These are phyloP conservation scores for Cryptococcus jaspeensis DNA, from an alignment of 1,284 basidiomycete species.

Conservation along the genomic window DNA sequence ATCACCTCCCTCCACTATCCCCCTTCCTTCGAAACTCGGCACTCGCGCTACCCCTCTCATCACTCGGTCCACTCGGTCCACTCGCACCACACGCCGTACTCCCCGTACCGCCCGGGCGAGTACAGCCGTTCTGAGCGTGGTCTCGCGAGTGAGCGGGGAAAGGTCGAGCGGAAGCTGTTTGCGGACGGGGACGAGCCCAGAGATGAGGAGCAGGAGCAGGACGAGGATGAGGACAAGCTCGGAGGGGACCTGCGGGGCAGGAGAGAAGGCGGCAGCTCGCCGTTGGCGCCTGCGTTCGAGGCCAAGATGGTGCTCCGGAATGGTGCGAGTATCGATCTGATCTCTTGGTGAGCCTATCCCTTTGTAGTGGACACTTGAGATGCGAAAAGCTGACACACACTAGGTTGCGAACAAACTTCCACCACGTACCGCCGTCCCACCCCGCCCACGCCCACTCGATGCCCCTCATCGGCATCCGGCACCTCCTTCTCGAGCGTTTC, in stretches of 20 bases:
- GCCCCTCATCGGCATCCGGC: slow-evolving; percentile 41
- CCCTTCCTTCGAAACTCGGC: slow-evolving; percentile 25
- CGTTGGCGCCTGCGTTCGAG: slow-evolving; percentile 42
- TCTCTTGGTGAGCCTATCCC: slow-evolving; percentile 39
- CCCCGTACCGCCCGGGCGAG: slow-evolving; percentile 36
- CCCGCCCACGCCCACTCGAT: slow-evolving; percentile 37
- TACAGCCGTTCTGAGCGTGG: slow-evolving; percentile 34
- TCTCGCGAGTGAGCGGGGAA: slow-evolving; percentile 29
- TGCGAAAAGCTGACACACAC: slow-evolving; percentile 6
- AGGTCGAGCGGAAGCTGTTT: slow-evolving; percentile 34
- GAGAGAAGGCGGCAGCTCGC: slow-evolving; percentile 18
- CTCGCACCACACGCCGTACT: slow-evolving; percentile 24
- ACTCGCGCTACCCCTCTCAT: slow-evolving; percentile 18
- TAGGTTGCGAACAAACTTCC: slow-evolving; percentile 49
- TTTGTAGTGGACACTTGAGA: neutral
- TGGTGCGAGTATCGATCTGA: slow-evolving; percentile 43
- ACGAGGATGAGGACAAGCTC: slow-evolving; percentile 4
- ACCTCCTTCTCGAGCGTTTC: slow-evolving; percentile 43
- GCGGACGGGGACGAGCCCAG: slow-evolving; percentile 14
- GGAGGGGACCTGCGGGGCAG: slow-evolving; percentile 5
- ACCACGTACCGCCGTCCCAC: slow-evolving; percentile 41
- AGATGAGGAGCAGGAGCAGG: slow-evolving; percentile 1
- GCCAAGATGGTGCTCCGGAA: slow-evolving; percentile 47
- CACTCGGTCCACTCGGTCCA: slow-evolving; percentile 4
- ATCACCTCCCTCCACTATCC: slow-evolving; percentile 17